Conservation (phyloP, 371 early-diverging fungal genomes). For the Lichtheimia corymbifera region DNA sequence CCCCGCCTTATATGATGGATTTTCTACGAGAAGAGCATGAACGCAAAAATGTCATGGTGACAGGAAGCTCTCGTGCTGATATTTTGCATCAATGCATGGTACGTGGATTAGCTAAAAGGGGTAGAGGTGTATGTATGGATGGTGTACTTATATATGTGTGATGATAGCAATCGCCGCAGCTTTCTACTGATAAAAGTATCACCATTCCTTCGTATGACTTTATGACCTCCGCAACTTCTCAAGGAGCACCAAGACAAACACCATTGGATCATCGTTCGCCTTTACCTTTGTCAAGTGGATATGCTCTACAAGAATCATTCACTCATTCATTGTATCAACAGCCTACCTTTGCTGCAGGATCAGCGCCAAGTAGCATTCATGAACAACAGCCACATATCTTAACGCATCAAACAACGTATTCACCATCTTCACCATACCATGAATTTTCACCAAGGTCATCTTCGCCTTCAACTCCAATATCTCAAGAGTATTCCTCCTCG, state of each 20-base stretch:
- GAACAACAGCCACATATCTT: neutral
- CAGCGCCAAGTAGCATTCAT: neutral
- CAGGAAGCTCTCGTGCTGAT: conserved; percentile 13
- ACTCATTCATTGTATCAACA: neutral
- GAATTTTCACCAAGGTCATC: conserved; percentile 3
- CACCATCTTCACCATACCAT: neutral
- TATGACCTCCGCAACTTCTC: neutral
- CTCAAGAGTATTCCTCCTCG: neutral
- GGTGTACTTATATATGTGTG: neutral
- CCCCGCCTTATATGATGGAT: conserved; percentile 35
- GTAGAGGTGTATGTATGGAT: neutral
- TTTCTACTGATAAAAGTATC: conserved; percentile 13
- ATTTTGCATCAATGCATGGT: conserved; percentile 13
- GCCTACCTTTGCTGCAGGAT: conserved; percentile 1
- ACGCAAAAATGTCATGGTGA: conserved; percentile 10
- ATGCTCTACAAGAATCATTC: neutral
- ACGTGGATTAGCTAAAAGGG: neutral
- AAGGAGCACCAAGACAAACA: neutral
- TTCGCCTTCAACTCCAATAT: conserved; percentile 4
- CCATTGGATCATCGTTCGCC: conserved; percentile 9
- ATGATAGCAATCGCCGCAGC: conserved; percentile 6
- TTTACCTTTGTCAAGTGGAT: neutral
- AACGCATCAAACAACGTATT: neutral
- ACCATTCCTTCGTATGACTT: conserved; percentile 19
- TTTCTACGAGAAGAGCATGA: conserved; percentile 15